A percentile compares a stretch with the other conserved stretches of the same genome.
phyloP scores from a whole-genome alignment of 352 stramenopile genomes.

The Globisporangium polare region DNA sequence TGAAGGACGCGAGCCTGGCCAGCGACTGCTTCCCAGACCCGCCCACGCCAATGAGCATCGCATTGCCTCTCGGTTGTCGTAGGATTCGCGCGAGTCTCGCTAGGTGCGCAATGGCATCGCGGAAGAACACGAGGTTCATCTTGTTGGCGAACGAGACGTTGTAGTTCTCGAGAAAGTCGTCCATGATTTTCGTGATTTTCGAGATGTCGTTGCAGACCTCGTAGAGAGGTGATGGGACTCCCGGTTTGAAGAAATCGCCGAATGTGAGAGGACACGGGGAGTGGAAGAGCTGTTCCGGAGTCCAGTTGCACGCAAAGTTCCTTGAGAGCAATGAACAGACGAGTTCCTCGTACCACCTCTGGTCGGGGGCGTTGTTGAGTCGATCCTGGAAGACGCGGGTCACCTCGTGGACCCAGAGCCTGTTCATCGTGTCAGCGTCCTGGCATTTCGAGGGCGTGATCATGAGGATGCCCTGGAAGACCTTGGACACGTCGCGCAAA shows the following conservation, averaged over 20 bases:
- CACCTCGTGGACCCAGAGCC: slow-evolving; percentile 92
- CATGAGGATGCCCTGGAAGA: slow-evolving; percentile 96
- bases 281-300: slow-evolving; percentile 85
- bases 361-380: slow-evolving; percentile 84
- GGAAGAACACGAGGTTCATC: slow-evolving; percentile 97
- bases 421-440: slow-evolving; percentile 80
- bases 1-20: slow-evolving; percentile 87
- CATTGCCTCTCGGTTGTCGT: slow-evolving; percentile 90
- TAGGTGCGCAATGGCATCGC: slow-evolving; percentile 90
- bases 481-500: slow-evolving; percentile 93
- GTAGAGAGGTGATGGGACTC: slow-evolving; percentile 71
- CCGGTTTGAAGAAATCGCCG: slow-evolving; percentile 90
- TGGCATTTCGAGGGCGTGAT: slow-evolving; percentile 79
- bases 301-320: slow-evolving; percentile 79
- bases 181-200: slow-evolving; percentile 85
- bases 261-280: slow-evolving; percentile 87
- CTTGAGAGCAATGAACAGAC: slow-evolving; percentile 75
- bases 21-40: slow-evolving; percentile 93
- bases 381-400: slow-evolving; percentile 93
- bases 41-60: slow-evolving; percentile 95
- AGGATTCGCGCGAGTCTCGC: slow-evolving; percentile 88
- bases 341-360: slow-evolving; percentile 90
- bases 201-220: slow-evolving; percentile 79
- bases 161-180: slow-evolving; percentile 93
- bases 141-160: slow-evolving; percentile 92